Conservation (phyloP, 2,329 filamentous ascomycete species). For the Tolypocladium tundrense region DNA sequence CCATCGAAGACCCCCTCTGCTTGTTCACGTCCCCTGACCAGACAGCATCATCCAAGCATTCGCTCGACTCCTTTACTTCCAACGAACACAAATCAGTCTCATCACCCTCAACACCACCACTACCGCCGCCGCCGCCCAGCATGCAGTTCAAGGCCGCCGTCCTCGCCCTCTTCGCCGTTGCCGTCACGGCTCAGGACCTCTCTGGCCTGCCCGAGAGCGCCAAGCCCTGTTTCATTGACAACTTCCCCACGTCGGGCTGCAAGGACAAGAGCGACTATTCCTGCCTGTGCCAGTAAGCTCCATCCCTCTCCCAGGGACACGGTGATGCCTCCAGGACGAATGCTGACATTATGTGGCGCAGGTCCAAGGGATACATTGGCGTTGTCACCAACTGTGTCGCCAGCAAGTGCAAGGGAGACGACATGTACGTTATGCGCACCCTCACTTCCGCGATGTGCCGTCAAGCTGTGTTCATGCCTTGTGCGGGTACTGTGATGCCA, state of each 20-base stretch:
- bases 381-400: background rate
- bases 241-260: background rate
- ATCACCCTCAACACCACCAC: background rate
- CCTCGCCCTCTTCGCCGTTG: background rate
- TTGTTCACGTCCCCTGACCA: background rate
- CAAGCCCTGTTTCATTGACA: background rate
- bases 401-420: background rate
- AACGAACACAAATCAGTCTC: background rate
- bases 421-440: background rate
- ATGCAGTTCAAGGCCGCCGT: background rate
- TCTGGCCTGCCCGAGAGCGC: background rate
- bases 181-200: background rate
- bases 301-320: background rate
- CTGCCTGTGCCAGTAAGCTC: background rate
- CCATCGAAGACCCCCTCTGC: background rate
- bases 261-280: background rate
- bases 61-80: background rate
- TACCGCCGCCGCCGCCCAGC: background rate
- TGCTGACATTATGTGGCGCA: background rate
- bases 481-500: background rate
- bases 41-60: background rate
- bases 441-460: background rate
- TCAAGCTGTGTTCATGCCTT: background rate
- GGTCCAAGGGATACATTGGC: background rate
- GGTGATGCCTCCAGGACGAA: background rate